phyloP scores from a whole-genome alignment of 169 alveolate species.

The Plasmodium blacklocki region DNA sequence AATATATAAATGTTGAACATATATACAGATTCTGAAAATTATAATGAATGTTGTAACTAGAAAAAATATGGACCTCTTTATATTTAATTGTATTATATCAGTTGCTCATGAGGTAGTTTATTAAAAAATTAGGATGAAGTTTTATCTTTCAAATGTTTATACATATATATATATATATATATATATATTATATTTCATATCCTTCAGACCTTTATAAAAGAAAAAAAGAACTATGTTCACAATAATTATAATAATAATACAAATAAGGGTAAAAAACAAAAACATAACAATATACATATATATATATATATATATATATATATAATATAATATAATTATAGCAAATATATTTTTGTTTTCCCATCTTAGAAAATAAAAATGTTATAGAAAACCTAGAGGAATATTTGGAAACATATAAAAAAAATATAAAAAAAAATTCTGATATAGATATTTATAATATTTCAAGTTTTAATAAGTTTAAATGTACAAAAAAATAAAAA shows the following conservation, averaged over 20 bases:
- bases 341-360: conserved; percentile 1
- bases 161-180: neutral
- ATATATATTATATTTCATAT: neutral
- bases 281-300: neutral
- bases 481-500: conserved; percentile 20
- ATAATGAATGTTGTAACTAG: conserved; percentile 57
- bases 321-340: no score
- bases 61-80: conserved; percentile 56
- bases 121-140: neutral
- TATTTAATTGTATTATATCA: conserved; percentile 61
- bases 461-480: conserved; percentile 45
- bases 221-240: conserved; percentile 7
- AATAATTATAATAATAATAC: conserved; percentile 26
- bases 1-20: neutral
- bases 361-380: conserved; percentile 28
- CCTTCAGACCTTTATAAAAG: conserved; percentile 31
- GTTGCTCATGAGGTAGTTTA: conserved; percentile 61
- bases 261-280: neutral
- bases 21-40: conserved; percentile 60
- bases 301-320: no score
- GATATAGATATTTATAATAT: conserved; percentile 24
- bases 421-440: conserved; percentile 43
- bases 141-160: neutral
- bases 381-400: conserved; percentile 70
- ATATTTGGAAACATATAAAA: conserved; percentile 67